These are phyloP conservation scores for Rhododendron ferrugineum DNA, from an alignment of 148 eudicot genomes.

Conservation along the genomic window DNA sequence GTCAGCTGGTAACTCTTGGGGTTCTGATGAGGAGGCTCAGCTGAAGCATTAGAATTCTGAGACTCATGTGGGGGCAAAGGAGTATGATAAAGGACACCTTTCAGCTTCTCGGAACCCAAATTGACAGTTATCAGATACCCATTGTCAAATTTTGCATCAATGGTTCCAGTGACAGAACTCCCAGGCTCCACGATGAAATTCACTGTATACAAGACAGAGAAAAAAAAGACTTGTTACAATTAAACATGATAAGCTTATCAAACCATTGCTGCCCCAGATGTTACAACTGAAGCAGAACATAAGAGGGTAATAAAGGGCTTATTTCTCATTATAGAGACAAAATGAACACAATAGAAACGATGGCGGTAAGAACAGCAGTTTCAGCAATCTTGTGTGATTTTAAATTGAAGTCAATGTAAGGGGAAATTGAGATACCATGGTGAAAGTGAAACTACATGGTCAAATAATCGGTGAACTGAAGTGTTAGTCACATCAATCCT, in stretches of 20 bases:
- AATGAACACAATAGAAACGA: neutral
- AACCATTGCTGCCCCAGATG: neutral
- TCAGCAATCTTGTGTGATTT: neutral
- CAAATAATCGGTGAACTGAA: neutral
- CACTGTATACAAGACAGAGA: constrained; percentile 37
- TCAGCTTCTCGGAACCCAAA: constrained; percentile 58
- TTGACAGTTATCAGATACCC: constrained; percentile 68
- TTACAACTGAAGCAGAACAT: neutral
- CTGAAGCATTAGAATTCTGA: constrained; percentile 27
- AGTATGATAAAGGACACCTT: constrained; percentile 72
- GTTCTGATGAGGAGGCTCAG: constrained; percentile 23
- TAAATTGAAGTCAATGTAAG: neutral
- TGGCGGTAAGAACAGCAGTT: neutral
- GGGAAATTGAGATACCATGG: neutral
- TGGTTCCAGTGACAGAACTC: constrained; percentile 50
- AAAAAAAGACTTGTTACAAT: neutral
- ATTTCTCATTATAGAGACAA: neutral
- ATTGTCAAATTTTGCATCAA: constrained; percentile 65
- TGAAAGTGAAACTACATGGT: neutral
- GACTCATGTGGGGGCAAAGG: constrained; percentile 24
- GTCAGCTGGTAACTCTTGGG: constrained; percentile 40
- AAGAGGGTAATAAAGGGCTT: neutral
- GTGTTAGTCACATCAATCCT: constrained; percentile 2
- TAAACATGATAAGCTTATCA: neutral
- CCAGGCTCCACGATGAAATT: constrained; percentile 42